These are phyloP conservation scores for Fusarium nisikadoi DNA, from an alignment of 2,329 filamentous ascomycete species.

Conservation along the genomic window DNA sequence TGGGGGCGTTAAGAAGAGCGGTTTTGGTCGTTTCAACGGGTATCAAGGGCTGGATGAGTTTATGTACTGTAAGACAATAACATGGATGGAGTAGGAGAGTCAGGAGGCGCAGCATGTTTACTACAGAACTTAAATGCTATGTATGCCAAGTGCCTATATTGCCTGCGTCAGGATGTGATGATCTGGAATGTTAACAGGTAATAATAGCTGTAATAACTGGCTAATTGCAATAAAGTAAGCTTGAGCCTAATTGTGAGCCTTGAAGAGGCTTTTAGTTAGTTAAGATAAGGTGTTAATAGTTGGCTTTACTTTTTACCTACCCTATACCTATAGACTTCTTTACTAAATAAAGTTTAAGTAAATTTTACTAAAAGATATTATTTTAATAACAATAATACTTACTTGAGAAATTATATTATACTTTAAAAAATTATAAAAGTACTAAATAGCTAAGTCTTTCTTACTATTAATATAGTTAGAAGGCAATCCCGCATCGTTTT, in stretches of 20 bases:
- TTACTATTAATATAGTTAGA: background rate
- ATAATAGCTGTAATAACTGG: background rate
- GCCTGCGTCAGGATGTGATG: background rate
- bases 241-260: too few species aligned
- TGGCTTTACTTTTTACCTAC: too few species aligned
- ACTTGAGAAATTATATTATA: too few species aligned
- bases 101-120: background rate
- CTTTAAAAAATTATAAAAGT: too few species aligned
- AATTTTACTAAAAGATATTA: background rate
- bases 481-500: background rate
- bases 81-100: background rate
- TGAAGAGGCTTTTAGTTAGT: too few species aligned
- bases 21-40: background rate
- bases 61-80: background rate
- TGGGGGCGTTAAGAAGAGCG: background rate
- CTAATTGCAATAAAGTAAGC: too few species aligned
- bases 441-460: too few species aligned
- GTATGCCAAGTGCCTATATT: too few species aligned
- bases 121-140: background rate
- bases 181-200: too few species aligned
- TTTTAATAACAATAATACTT: too few species aligned
- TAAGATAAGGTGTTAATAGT: too few species aligned
- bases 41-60: background rate
- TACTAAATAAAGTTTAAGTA: accelerated
- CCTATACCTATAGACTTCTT: too few species aligned